Evolutionary conservation across 1,139 yeast species (phyloP), one percentile per base, ranked within the genome.

Genomic region (Blastobotrys buckinghamii): DNA sequence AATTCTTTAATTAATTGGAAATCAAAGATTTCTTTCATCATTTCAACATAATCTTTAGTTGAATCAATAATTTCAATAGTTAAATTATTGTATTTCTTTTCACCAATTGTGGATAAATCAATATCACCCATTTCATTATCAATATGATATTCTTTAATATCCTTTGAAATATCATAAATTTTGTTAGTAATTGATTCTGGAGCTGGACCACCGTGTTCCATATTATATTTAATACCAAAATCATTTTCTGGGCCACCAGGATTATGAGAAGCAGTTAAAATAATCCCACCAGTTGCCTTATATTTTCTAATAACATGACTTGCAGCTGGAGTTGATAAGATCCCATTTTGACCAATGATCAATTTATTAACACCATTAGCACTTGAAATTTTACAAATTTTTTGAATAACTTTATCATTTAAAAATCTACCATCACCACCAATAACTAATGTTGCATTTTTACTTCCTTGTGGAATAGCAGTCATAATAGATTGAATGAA

Each of bases 141-240:
- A 48, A 79, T 77, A 63, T 82, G 80, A 71, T 86, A 89, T 51
- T 72, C 67, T 10, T 74, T 67, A 60, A 94, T 73, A 36, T 68
- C 62, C 62, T 76, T 77, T 22, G 95, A 80, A 37, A 73, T 77
- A 52, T 82, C 92, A 70, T 71, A 92, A 62, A 92, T 92, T 68
- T 81, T 79, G 71, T 94, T 78, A 26, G 98, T 92, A 54, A 92
- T 94, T 17, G 84, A 73, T 68, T 92, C 98, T 4, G 98, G 98
- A n/a, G 98, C 98, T 37, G 98, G 98, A 1, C 97, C 98, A 56
- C 98, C 98, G 63, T 92, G 90, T 55, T 87, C 80, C 68, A 94
- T 75, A 69, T 92, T 92, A 74, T 92, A 92, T 73, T 92, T 92
- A 73, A 92, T 92, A 51, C 98, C 98, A 67, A 90, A 78, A 65